phyloP scores from a whole-genome alignment of 2,329 filamentous ascomycete species.

The Monilinia vaccinii-corymbosi region DNA sequence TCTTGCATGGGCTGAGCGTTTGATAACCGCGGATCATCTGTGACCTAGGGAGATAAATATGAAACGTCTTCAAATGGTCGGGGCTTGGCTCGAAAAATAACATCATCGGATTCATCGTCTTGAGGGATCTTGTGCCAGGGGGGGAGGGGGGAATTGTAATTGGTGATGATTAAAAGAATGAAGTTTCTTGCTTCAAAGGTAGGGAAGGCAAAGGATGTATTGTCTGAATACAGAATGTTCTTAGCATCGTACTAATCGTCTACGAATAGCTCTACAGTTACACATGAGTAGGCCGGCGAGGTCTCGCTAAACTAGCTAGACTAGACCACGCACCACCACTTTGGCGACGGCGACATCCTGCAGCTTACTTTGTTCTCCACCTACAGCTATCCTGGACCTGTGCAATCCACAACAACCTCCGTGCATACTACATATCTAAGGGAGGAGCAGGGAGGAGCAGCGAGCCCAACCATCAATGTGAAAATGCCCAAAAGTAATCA shows the following conservation, averaged over 20 bases:
- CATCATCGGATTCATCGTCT: background rate
- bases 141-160: background rate
- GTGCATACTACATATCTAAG: too few species aligned
- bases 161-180: background rate
- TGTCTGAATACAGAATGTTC: too few species aligned
- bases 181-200: background rate
- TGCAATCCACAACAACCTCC: background rate
- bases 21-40: conserved; percentile 4
- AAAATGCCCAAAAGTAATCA: background rate
- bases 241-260: too few species aligned
- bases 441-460: background rate
- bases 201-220: too few species aligned
- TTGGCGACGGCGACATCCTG: conserved; percentile 6
- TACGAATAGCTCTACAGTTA: background rate
- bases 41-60: background rate
- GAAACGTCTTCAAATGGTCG: conserved; percentile 4
- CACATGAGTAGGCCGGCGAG: background rate
- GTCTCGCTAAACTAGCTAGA: background rate
- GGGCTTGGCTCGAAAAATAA: background rate
- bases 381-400: background rate
- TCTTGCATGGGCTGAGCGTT: background rate
- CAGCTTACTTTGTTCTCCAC: background rate
- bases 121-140: background rate
- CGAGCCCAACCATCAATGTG: background rate
- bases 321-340: background rate